A percentile compares a stretch with the other conserved stretches of the same genome.
Evolutionary conservation across 2,329 filamentous ascomycete species (phyloP).

Genomic region (Verticillium zaregamsianum): DNA sequence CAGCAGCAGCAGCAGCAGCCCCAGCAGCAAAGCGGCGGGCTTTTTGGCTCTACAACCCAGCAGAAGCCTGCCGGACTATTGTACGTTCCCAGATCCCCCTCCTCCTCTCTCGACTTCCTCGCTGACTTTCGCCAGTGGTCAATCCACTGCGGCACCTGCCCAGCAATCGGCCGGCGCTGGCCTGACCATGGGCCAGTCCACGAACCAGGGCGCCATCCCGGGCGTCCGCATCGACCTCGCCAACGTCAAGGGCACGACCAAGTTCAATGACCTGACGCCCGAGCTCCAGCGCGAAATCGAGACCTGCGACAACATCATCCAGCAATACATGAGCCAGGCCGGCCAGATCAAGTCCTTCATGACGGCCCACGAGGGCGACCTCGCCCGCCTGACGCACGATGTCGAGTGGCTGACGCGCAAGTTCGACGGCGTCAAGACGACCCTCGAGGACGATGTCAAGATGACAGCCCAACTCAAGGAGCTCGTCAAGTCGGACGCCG

Average conservation of each 20-base stretch:
- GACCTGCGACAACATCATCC: conserved; percentile 73
- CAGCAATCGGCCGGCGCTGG: conserved; percentile 22
- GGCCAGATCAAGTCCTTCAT: conserved; percentile 70
- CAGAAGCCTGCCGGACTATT: conserved; percentile 19
- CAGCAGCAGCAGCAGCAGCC: conserved; percentile 4
- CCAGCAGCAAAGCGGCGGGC: conserved; percentile 11
- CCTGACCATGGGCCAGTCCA: conserved; percentile 45
- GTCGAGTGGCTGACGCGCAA: conserved; percentile 46
- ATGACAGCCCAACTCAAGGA: conserved; percentile 62
- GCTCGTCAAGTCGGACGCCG: conserved; percentile 56
- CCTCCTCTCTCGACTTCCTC: not conserved
- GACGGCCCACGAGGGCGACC: conserved; percentile 48
- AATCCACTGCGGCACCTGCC: conserved; percentile 5
- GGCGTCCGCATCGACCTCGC: conserved; percentile 75
- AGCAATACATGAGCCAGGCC: conserved; percentile 73
- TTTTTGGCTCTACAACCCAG: conserved; percentile 7
- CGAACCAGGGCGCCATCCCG: conserved; percentile 53
- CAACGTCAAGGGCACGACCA: conserved; percentile 79
- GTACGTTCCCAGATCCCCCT: conserved; percentile 17
- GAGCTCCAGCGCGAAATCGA: conserved; percentile 76
- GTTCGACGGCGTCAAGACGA: conserved; percentile 39
- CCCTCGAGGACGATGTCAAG: conserved; percentile 52
- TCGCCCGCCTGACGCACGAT: conserved; percentile 41
- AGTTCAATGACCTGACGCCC: conserved; percentile 85
- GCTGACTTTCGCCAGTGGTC: conserved; percentile 4